Evolutionary conservation across 1,284 basidiomycete species (phyloP), one percentile per base, ranked within the genome.

Genomic region (Coriolopsis trogii): DNA sequence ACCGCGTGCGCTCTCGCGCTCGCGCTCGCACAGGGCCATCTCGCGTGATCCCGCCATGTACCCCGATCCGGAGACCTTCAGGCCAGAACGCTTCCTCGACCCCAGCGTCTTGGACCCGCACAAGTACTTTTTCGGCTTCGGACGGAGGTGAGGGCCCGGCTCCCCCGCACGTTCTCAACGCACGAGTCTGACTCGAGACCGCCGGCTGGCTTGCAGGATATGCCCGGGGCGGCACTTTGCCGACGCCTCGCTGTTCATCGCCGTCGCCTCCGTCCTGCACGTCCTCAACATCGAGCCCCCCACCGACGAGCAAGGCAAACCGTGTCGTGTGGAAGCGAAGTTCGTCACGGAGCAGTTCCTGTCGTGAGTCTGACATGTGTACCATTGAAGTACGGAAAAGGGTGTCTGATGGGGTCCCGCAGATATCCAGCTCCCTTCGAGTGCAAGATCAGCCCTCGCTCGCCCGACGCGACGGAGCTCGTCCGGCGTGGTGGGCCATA

Each of bases 111-210:
- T 42, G 34, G 47, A 45, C 18, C 53, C 56, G n/a, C 8, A 36
- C 38, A 4, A 41, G 46, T 7, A 29, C 20, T 28, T 51, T 12
- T 62, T 75, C 39, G 56, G 60, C 3, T 55, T 53, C 34, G 51
- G 46, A 20, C n/a, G 55, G 34, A 33, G 49, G 51, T 53, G 12
- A 16, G 44, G 30, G 16, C 9, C 18, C 3, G 3, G 4, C 5
- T 15, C 9, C 5, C 2, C 18, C 7, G 16, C 29, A 2, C 24
- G 16, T 23, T 23, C 21, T 18, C 12, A 12, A 12, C 18, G 16
- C 7, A 23, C 12, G 10, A n/a, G 15, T 24, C n/a, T 13, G 15
- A 6, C 41, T 23, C 20, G 23, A 21, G 3, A 24, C 9, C 23
- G 26, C n/a, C n/a, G n/a, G n/a, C n/a, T n/a, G n/a, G n/a, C n/a